Evolutionary conservation across 2,329 filamentous ascomycete species (phyloP), one percentile per base, ranked within the genome.

Genomic region (Aureobasidium sp.): DNA sequence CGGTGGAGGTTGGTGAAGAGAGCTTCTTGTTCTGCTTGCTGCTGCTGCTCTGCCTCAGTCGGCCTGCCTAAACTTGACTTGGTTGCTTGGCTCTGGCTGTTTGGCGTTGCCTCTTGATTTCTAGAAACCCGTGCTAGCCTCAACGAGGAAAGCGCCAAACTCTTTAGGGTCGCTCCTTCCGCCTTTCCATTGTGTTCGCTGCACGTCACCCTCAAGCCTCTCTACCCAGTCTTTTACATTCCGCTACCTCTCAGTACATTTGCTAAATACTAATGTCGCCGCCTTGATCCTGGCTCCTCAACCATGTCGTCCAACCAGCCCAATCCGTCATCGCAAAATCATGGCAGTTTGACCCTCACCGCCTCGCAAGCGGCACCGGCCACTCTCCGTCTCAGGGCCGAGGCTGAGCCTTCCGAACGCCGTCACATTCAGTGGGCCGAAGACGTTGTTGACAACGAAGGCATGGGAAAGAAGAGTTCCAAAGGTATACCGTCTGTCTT

Each of bases 401-500:
- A 60, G 16, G 29, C 45, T 32, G 66, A 68, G 53, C 65, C 69
- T 0, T 60, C 64, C 14, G 65, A 72, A 50, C 68, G 74, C 16
- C 77, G 84, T 49, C 82, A 81, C 44, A 93, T 98, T 53, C 84
- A 87, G 68, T 98, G 93, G 93, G 89, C 89, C 6, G 88, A 93
- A 64, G 86, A 88, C 64, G 90, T 96, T 6, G 77, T 98, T 2
- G 90, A 98, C 71, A 98, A 98, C 65, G 93, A 98, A 70, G 89
- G 89, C 3, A 79, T 97, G 68, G 90, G 90, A 6, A 87, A 88
- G 70, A 98, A 97, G 74, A 91, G 83, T 59, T 95, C 88, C 16
- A 98, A 98, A 81, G 88, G 89, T 91, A 69, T 40, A 22, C 27
- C 24, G 22, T 11, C 39, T n/a, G n/a, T 21, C 40, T 29, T 35